Conservation (phyloP, 2,329 filamentous ascomycete species). For the Colletotrichum horii region DNA sequence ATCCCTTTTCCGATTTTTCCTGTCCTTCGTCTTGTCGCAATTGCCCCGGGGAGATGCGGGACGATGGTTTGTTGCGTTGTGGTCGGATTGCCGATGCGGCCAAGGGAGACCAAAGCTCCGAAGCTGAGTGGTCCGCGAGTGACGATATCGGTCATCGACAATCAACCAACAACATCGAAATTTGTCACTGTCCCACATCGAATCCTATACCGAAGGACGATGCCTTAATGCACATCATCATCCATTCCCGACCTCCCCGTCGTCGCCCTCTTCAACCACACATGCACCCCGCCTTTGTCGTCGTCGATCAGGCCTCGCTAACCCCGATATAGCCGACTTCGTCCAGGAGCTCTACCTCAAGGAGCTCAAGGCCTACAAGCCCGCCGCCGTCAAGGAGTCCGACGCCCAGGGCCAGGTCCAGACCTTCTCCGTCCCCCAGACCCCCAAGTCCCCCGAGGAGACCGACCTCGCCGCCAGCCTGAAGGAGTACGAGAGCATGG, state of each 20-base stretch:
- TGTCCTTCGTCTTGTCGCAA: neutral
- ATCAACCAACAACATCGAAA: neutral
- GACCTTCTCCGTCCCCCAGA: slow-evolving; percentile 80
- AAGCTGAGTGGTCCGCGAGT: slow-evolving; percentile 5
- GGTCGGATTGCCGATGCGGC: slow-evolving; percentile 9
- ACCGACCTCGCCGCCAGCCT: slow-evolving; percentile 88
- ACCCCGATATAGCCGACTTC: slow-evolving; percentile 75
- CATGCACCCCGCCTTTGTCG: neutral
- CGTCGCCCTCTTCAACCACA: neutral
- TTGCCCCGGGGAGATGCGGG: neutral
- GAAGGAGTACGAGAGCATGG: slow-evolving; percentile 92
- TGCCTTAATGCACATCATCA: neutral
- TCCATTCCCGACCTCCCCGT: neutral
- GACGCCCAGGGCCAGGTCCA: slow-evolving; percentile 92
- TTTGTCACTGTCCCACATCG: neutral
- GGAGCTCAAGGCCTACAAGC: slow-evolving; percentile 96
- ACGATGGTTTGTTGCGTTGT: neutral
- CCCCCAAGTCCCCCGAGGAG: slow-evolving; percentile 91
- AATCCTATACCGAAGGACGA: neutral
- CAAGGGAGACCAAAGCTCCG: slow-evolving; percentile 16
- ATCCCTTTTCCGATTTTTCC: neutral
- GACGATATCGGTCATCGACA: neutral
- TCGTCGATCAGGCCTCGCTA: neutral
- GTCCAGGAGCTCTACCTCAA: slow-evolving; percentile 98
- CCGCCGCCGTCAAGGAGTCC: slow-evolving; percentile 78